Conservation (phyloP, 306 rosid genomes). For the Prunus mongolica region DNA sequence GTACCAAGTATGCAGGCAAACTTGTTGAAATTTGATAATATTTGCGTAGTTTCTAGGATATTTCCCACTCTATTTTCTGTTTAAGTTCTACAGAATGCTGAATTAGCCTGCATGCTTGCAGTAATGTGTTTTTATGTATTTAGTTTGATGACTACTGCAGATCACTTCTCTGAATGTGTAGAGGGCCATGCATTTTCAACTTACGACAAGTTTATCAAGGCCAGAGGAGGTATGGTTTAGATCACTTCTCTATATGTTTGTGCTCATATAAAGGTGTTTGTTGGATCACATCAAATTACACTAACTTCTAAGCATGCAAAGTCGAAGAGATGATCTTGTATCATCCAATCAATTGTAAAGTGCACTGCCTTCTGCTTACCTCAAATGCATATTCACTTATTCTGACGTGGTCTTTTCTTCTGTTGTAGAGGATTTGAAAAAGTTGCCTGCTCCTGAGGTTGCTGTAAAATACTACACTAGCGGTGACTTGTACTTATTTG, state of each 20-base stretch:
- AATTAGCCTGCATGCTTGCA: conserved; percentile 14
- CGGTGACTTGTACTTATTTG: conserved; percentile 83
- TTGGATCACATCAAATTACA: background rate
- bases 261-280: background rate
- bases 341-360: background rate
- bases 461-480: conserved; percentile 94
- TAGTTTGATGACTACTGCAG: conserved; percentile 47
- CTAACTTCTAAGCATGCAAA: background rate
- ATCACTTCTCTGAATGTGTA: conserved; percentile 95
- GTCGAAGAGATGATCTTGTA: background rate
- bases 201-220: conserved; percentile 85
- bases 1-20: background rate
- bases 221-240: conserved; percentile 59
- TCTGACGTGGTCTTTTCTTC: conserved; percentile 29
- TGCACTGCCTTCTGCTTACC: conserved; percentile 10
- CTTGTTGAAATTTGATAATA: background rate
- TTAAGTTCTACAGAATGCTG: background rate
- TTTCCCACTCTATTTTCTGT: background rate
- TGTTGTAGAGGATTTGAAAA: conserved; percentile 67
- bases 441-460: conserved; percentile 77
- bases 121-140: conserved; percentile 22
- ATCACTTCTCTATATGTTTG: background rate
- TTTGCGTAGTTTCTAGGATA: background rate
- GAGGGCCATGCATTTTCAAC: conserved; percentile 89
- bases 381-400: conserved; percentile 15